Conservation (phyloP, 1,139 yeast species). For the Candida smagusa region DNA sequence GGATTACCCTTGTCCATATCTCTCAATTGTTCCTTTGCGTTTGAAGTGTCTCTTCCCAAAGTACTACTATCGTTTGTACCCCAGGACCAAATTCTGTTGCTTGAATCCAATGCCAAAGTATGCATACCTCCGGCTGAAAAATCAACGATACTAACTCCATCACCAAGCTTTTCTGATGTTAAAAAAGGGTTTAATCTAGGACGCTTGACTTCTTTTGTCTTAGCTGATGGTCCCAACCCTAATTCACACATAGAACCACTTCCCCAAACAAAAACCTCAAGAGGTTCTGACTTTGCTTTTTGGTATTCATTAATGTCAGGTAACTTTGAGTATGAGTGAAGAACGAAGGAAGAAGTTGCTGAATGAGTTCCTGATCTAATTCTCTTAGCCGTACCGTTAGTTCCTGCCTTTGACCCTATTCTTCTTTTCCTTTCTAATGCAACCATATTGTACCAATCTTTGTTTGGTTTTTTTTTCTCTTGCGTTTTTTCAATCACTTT, state of each 20-base stretch:
- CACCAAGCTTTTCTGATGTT: slow-evolving; percentile 52
- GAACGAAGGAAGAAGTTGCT: slow-evolving; percentile 39
- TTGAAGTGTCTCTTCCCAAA: slow-evolving; percentile 80
- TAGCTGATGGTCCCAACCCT: slow-evolving; percentile 88
- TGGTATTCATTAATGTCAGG: slow-evolving; percentile 46
- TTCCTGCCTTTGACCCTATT: slow-evolving; percentile 13
- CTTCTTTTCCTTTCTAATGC: slow-evolving; percentile 42
- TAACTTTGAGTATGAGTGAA: slow-evolving; percentile 48
- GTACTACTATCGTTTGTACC: slow-evolving; percentile 94
- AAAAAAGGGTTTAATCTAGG: slow-evolving; percentile 86
- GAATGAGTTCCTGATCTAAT: slow-evolving; percentile 19
- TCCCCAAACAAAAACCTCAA: slow-evolving; percentile 92
- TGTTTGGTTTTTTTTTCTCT: slow-evolving; percentile 1
- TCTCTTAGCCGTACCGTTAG: slow-evolving; percentile 21
- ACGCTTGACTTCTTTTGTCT: slow-evolving; percentile 88
- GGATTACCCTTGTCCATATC: slow-evolving; percentile 57
- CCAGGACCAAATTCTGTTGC: slow-evolving; percentile 90
- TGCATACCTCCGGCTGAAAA: slow-evolving; percentile 97
- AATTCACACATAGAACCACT: slow-evolving; percentile 96
- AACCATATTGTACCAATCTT: slow-evolving; percentile 29
- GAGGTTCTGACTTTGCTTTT: slow-evolving; percentile 34
- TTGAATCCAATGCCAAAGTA: slow-evolving; percentile 71
- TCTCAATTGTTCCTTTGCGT: slow-evolving; percentile 57
- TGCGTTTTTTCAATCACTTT: neutral
- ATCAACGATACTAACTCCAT: slow-evolving; percentile 56